Percentiles rank a stretch among this genome's conserved stretches.
These are phyloP conservation scores for Gossypium rotundifolium DNA, from an alignment of 345 rosid genomes.

Conservation along the genomic window DNA sequence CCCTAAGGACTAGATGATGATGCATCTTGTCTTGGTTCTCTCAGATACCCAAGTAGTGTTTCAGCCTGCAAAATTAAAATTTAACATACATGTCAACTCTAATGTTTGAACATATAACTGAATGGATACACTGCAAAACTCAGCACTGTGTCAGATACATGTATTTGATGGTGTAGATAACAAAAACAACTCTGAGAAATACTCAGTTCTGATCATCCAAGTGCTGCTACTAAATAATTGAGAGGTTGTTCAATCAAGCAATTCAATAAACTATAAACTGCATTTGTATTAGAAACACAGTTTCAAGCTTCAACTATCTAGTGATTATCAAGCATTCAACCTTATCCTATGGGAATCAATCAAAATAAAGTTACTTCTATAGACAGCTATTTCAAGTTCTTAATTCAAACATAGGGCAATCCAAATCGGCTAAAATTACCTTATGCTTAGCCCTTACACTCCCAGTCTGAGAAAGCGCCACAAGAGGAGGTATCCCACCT, in stretches of 20 bases:
- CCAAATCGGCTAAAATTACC: background rate
- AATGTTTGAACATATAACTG: background rate
- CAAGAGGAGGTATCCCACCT: conserved; percentile 99
- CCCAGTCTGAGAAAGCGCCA: conserved; percentile 81
- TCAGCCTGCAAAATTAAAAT: conserved; percentile 65
- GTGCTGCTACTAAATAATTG: background rate
- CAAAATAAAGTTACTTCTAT: background rate
- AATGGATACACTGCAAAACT: background rate
- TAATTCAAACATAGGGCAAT: background rate
- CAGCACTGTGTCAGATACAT: background rate
- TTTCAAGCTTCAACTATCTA: background rate
- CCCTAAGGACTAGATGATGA: conserved; percentile 49
- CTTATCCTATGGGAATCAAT: background rate
- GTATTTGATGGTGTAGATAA: background rate
- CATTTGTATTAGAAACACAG: background rate
- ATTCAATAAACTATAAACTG: background rate
- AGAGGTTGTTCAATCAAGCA: background rate
- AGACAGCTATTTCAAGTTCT: background rate
- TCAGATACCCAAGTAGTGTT: conserved; percentile 64
- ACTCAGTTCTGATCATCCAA: background rate
- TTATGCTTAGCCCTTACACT: conserved; percentile 17
- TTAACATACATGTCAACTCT: background rate
- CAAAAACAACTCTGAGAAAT: background rate
- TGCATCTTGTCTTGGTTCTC: conserved; percentile 69
- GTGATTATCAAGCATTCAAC: background rate